Base-by-base conservation (phyloP, 305 asterid species). In the Solanum hybrid region DNA sequence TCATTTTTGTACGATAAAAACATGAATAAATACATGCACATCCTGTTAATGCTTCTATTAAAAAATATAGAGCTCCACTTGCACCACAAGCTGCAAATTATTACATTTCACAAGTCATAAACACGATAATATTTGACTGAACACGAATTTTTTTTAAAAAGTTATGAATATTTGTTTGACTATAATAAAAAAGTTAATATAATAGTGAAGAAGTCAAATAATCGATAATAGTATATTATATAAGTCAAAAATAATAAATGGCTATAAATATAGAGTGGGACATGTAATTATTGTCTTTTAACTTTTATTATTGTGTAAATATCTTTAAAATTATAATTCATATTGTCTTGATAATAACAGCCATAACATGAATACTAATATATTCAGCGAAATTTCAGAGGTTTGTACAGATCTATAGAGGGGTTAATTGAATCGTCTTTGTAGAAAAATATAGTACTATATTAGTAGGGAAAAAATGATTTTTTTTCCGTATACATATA, bases 21-120 rank as follows among this genome's bases (percentile, higher is more conserved):
- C 91, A 92, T 0, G 95, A 92, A 88, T 92, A 94, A 7, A 93
- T 14, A 79, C 94, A 94, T 9, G 89, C 37, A 64, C 92, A 92
- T 0, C 95, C 92, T 32, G 91, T 79, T 0, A 88, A 17, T 14
- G 17, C 3, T 17, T 22, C n/a, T 34, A 93, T 60, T 1, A 92
- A n/a, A 3, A 89, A 22, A 89, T 92, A 93, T 6, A 94, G 3
- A 4, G 93, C 95, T 32, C 94, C 95, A 38, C 90, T 91, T 3
- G 89, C 87, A 81, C 89, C 93, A 73, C 95, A 93, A 17, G 95
- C 96, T 93, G 88, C 87, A 31, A 73, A 71, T 71, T 1, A 26
- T 26, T 12, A 71, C 17, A 71, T 66, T 66, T 32, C 75, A 69
- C 75, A 71, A 24, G 16, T 66, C 29, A 66, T 9, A 71, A 26